Conservation (phyloP, 2,329 filamentous ascomycete genomes). For the Hirsutella thompsonii region DNA sequence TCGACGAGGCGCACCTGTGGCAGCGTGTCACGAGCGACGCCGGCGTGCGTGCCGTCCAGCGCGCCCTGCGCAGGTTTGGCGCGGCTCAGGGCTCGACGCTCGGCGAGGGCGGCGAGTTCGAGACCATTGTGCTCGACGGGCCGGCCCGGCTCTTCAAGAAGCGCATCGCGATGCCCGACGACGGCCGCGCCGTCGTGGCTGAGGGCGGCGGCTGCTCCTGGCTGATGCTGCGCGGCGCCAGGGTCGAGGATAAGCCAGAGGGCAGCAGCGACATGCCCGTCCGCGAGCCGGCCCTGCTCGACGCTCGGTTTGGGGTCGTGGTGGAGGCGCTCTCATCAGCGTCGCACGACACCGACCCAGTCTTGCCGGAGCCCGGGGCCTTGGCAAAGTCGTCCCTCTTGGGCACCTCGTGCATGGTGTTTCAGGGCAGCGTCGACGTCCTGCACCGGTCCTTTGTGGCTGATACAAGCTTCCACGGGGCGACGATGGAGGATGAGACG, state of each 20-base stretch:
- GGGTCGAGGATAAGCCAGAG: constrained; percentile 29
- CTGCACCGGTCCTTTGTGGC: constrained; percentile 27
- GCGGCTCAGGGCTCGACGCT: constrained; percentile 54
- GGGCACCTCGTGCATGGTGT: constrained; percentile 1
- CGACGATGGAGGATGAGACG: constrained; percentile 33
- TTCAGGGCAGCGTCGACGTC: constrained; percentile 8
- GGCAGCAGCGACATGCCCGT: constrained; percentile 15
- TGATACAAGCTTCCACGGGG: constrained; percentile 7
- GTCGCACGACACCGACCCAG: background rate
- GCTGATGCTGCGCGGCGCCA: constrained; percentile 48
- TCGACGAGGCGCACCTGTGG: constrained; percentile 74
- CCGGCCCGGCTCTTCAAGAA: constrained; percentile 60
- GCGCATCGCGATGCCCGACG: constrained; percentile 48
- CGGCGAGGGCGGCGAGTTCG: constrained; percentile 92
- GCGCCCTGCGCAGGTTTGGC: constrained; percentile 54
- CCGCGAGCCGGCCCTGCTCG: constrained; percentile 53
- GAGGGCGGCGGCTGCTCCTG: constrained; percentile 72
- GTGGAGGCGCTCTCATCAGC: constrained; percentile 17
- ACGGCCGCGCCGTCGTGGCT: constrained; percentile 36
- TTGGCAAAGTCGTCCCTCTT: constrained; percentile 5
- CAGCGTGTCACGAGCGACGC: constrained; percentile 53
- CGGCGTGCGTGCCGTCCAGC: constrained; percentile 33
- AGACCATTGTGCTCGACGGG: constrained; percentile 79
- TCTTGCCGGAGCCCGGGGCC: background rate
- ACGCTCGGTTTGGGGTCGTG: constrained; percentile 41